phyloP scores from a whole-genome alignment of 2,329 filamentous ascomycete genomes.

The Epichloe scottii region DNA sequence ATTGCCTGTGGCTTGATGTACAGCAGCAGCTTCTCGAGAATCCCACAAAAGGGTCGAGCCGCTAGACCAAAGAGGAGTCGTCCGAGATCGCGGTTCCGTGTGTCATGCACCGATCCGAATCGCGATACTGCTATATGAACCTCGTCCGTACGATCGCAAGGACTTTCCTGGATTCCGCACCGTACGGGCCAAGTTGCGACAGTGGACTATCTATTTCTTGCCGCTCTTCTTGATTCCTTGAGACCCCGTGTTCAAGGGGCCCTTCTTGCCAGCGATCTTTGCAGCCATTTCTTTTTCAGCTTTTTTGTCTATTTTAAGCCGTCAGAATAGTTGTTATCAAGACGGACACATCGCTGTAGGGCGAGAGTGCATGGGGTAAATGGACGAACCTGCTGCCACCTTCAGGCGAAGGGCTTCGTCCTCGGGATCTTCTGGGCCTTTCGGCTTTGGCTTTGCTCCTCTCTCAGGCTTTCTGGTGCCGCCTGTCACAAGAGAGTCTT shows the following conservation, averaged over 20 bases:
- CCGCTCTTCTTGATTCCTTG: conserved; percentile 97
- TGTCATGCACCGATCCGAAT: too few species aligned
- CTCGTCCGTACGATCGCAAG: too few species aligned
- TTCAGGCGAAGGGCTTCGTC: conserved; percentile 73
- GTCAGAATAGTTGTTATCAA: too few species aligned
- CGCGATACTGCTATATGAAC: too few species aligned
- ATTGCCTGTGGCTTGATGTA: too few species aligned
- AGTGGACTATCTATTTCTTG: conserved; percentile 59
- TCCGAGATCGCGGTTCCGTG: too few species aligned
- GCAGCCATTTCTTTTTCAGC: conserved; percentile 73
- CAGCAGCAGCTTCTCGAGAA: too few species aligned
- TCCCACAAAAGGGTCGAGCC: too few species aligned
- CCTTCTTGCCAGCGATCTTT: conserved; percentile 67
- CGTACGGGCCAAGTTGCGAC: neutral
- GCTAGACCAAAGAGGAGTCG: too few species aligned
- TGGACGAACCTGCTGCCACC: conserved; percentile 63
- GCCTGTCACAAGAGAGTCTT: conserved; percentile 31
- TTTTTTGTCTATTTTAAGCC: conserved; percentile 52
- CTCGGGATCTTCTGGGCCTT: conserved; percentile 51
- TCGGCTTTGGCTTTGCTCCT: too few species aligned
- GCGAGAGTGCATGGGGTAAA: neutral
- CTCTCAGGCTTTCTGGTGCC: conserved; percentile 74
- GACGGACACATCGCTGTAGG: neutral
- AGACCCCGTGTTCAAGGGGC: conserved; percentile 68
- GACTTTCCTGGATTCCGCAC: neutral